Percentiles rank a stretch among this genome's conserved stretches.
These are phyloP conservation scores for Oryza glumipatula DNA, from an alignment of 176 grass and related monocot genomes.

Conservation along the genomic window DNA sequence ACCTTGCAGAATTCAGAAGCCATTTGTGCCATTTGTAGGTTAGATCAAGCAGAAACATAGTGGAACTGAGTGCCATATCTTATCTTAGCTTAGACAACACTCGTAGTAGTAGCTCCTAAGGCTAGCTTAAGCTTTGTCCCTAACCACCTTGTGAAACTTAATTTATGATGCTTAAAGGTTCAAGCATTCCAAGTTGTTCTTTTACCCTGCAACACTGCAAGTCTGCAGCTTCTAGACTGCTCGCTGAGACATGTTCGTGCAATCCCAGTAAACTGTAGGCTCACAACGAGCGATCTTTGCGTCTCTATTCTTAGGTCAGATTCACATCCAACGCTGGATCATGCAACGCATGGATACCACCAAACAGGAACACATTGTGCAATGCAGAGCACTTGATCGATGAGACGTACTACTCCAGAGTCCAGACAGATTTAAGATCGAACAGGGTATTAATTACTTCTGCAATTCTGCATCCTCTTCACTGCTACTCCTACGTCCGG, in stretches of 20 bases:
- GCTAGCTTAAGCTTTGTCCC: neutral
- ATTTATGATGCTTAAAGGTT: neutral
- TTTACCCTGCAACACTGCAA: neutral
- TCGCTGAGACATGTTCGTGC: constrained; percentile 4
- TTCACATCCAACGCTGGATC: neutral
- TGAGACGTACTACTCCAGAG: neutral
- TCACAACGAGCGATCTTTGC: neutral
- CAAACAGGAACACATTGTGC: neutral
- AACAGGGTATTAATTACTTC: neutral
- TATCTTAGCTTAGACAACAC: neutral
- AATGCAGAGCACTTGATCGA: neutral
- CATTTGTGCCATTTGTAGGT: neutral
- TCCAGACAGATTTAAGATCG: neutral
- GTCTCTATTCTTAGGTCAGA: neutral
- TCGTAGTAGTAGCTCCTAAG: neutral
- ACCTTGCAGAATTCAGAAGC: neutral
- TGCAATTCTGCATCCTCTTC: constrained; percentile 9
- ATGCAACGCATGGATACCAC: neutral
- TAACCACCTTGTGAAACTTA: neutral
- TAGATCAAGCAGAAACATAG: neutral
- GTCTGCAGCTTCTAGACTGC: neutral
- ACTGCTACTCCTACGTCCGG: constrained; percentile 9
- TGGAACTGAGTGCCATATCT: neutral
- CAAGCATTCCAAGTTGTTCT: neutral
- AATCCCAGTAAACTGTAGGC: neutral